phyloP scores from a whole-genome alignment of 2,329 filamentous ascomycete genomes.

The Hypoxylon sp. region DNA sequence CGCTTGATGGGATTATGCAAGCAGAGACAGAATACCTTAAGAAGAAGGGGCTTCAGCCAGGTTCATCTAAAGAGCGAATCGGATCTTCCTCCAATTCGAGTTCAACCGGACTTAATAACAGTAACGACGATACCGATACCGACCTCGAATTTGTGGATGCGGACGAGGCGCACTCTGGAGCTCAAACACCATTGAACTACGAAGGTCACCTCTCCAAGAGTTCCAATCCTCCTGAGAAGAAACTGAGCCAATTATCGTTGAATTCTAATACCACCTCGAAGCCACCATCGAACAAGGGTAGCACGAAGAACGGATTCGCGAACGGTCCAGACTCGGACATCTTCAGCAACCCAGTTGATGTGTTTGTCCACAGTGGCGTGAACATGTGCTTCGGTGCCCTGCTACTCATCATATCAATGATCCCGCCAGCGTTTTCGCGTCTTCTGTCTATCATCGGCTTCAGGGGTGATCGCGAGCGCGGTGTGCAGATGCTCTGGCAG shows the following conservation, averaged over 20 bases:
- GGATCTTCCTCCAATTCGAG: slow-evolving; percentile 34
- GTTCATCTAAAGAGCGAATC: slow-evolving; percentile 29
- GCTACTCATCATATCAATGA: slow-evolving; percentile 86
- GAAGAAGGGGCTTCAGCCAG: slow-evolving; percentile 45
- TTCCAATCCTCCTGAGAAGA: slow-evolving; percentile 40
- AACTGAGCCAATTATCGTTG: slow-evolving; percentile 39
- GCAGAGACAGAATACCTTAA: slow-evolving; percentile 70
- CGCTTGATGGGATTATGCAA: slow-evolving; percentile 80
- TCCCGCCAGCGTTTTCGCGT: slow-evolving; percentile 89
- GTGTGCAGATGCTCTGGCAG: slow-evolving; percentile 88
- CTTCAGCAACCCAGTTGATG: slow-evolving; percentile 79
- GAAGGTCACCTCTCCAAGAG: slow-evolving; percentile 54
- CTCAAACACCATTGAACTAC: slow-evolving; percentile 57
- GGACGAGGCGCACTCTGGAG: slow-evolving; percentile 56
- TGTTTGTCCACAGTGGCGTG: slow-evolving; percentile 87
- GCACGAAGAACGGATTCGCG: slow-evolving; percentile 15
- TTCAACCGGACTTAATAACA: slow-evolving; percentile 25
- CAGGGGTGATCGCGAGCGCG: slow-evolving; percentile 83
- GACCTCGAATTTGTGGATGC: slow-evolving; percentile 66
- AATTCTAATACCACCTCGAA: slow-evolving; percentile 23
- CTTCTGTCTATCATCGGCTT: slow-evolving; percentile 91
- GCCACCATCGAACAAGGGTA: slow-evolving; percentile 2
- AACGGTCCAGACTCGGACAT: slow-evolving; percentile 67
- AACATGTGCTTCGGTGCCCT: slow-evolving; percentile 91
- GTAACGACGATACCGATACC: slow-evolving; percentile 47